Evolutionary conservation across 2,329 filamentous ascomycete genomes (phyloP).

Genomic region (Diaporthe caulivora): DNA sequence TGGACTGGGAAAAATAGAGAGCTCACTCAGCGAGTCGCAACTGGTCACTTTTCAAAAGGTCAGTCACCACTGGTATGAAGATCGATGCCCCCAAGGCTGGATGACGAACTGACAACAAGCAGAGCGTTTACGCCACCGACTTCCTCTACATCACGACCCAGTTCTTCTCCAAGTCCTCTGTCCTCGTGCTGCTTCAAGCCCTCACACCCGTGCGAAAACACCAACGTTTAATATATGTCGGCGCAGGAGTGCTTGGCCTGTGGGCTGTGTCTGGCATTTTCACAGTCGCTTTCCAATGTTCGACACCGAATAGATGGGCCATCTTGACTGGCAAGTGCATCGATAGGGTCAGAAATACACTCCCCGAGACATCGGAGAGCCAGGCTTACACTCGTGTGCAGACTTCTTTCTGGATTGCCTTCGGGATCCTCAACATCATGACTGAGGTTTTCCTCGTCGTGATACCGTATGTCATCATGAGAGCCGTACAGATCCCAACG

Average conservation of each 20-base stretch:
- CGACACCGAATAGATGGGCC: neutral
- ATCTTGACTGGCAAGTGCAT: neutral
- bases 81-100: neutral
- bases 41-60: neutral
- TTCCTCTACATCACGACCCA: slow-evolving; percentile 2
- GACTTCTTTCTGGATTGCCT: neutral
- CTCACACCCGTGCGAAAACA: neutral
- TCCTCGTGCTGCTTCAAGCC: neutral
- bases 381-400: neutral
- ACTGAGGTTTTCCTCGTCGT: slow-evolving; percentile 9
- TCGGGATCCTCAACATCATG: neutral
- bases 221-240: neutral
- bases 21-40: neutral
- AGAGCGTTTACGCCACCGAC: neutral
- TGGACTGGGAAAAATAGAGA: slow-evolving; percentile 3
- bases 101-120: neutral
- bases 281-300: neutral
- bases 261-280: neutral
- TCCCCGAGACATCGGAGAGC: neutral
- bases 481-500: neutral
- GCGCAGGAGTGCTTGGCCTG: neutral
- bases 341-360: neutral
- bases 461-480: neutral
- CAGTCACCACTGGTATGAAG: neutral
- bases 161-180: neutral